Evolutionary conservation across 148 eudicot genomes (phyloP), one percentile per base, ranked within the genome.

Genomic region (Suaeda aralocaspica): DNA sequence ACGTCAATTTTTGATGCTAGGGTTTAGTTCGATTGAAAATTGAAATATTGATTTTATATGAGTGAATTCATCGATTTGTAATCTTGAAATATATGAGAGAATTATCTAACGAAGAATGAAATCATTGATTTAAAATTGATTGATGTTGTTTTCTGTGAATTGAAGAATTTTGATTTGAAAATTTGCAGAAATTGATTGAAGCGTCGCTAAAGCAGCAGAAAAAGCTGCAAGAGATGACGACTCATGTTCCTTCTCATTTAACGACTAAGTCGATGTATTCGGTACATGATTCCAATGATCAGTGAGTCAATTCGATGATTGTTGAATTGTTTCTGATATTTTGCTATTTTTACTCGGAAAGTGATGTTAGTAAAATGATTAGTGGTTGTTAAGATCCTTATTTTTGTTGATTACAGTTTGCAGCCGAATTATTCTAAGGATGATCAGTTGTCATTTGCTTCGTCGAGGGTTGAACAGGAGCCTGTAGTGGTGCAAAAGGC

Each of bases 121-220:
- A 36, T 36, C 8, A 4, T 36, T 3, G 41, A 36, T 36, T 36
- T 3, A 36, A 36, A 36, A 3, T 36, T 36, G 13, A 19, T 46
- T 46, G 50, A 46, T 46, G 3, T 46, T 46, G n/a, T 46, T 49
- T 49, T 19, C 51, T 16, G 34, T 14, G 28, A 56, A 51, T 19
- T 26, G 6, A 25, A 56, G 6, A 49, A 28, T 36, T 31, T 7
- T 18, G 61, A 11, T 8, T n/a, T 28, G 33, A 19, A 30, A 69
- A 16, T 67, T 62, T 79, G 84, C 83, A 92, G 98, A 92, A 82
- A 73, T 78, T 92, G 59, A 86, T 89, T 68, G 93, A 87, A 76
- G 91, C 88, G 30, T 87, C 96, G 0, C 78, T 89, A 28, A 72
- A 74, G 72, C 98, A 92, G 71, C 96, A 86, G 67, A 82, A 82